Evolutionary conservation across 179 eudicot genomes (phyloP).

Genomic region (Silene noctiflora): DNA sequence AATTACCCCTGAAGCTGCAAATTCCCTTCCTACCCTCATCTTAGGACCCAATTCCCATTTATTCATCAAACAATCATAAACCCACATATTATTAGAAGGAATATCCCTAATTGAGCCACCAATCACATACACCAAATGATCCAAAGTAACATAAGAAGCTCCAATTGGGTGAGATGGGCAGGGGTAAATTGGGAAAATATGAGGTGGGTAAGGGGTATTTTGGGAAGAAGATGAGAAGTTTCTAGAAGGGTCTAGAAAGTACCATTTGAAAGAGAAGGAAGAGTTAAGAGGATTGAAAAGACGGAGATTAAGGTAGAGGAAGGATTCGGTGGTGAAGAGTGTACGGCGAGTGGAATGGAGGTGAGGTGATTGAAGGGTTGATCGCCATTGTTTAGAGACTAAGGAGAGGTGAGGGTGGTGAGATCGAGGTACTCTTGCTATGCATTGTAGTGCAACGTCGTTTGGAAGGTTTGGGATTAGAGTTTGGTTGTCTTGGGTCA

Average conservation of each 20-base stretch:
- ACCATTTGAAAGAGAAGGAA: conserved; percentile 57
- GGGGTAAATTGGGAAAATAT: conserved; percentile 36
- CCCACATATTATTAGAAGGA: conserved; percentile 50
- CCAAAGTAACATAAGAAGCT: conserved; percentile 46
- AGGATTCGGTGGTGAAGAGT: conserved; percentile 44
- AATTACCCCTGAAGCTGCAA: conserved; percentile 67
- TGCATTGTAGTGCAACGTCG: conserved; percentile 68
- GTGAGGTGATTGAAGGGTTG: conserved; percentile 48
- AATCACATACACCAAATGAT: conserved; percentile 55
- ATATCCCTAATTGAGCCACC: conserved; percentile 63
- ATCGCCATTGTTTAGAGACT: conserved; percentile 59
- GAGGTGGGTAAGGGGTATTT: conserved; percentile 6
- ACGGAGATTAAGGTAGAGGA: conserved; percentile 67
- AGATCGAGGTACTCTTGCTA: conserved; percentile 63
- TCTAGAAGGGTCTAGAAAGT: conserved; percentile 34
- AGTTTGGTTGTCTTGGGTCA: not conserved
- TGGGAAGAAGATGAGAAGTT: not conserved
- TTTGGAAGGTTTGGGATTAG: conserved; percentile 71
- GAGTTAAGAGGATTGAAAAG: conserved; percentile 32
- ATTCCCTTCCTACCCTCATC: conserved; percentile 77
- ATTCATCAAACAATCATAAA: conserved; percentile 55
- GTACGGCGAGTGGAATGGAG: conserved; percentile 55
- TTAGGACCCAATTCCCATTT: conserved; percentile 70
- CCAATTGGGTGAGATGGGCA: conserved; percentile 55
- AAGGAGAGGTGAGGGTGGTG: conserved; percentile 56